phyloP scores from a whole-genome alignment of 345 rosid genomes.

The Clarkia xantiana region DNA sequence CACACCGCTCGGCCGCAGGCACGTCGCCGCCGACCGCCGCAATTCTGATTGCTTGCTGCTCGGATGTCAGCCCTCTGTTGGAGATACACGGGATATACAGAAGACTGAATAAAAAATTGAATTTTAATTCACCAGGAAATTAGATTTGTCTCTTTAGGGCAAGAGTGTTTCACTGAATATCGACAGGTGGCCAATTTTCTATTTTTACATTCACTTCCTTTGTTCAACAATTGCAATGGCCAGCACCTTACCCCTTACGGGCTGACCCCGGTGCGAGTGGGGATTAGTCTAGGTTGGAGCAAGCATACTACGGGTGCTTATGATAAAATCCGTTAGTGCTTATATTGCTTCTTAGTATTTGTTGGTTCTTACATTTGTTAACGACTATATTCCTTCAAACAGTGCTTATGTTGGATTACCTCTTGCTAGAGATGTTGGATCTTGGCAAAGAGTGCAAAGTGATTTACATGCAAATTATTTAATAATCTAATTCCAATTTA shows the following conservation, averaged over 20 bases:
- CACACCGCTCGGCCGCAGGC: no score
- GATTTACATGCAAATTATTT: background rate
- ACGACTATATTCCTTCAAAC: slow-evolving; percentile 23
- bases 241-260: no score
- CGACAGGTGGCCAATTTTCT: slow-evolving; percentile 42
- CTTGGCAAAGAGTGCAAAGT: slow-evolving; percentile 89
- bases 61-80: no score
- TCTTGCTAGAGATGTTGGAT: slow-evolving; percentile 54
- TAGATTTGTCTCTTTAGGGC: slow-evolving; percentile 64
- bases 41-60: no score
- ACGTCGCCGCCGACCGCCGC: no score
- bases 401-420: slow-evolving; percentile 76
- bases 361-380: slow-evolving; percentile 30
- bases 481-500: no score
- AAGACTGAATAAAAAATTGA: slow-evolving; percentile 56
- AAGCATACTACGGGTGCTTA: background rate
- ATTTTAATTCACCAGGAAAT: slow-evolving; percentile 46
- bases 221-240: no score
- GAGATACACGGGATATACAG: no score
- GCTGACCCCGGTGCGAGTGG: no score
- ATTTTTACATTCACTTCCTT: slow-evolving; percentile 1
- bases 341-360: no score
- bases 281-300: no score
- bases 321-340: no score
- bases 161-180: slow-evolving; percentile 56